These are phyloP conservation scores for Lophium mytilinum DNA, from an alignment of 495 filamentous ascomycete genomes.

Conservation along the genomic window DNA sequence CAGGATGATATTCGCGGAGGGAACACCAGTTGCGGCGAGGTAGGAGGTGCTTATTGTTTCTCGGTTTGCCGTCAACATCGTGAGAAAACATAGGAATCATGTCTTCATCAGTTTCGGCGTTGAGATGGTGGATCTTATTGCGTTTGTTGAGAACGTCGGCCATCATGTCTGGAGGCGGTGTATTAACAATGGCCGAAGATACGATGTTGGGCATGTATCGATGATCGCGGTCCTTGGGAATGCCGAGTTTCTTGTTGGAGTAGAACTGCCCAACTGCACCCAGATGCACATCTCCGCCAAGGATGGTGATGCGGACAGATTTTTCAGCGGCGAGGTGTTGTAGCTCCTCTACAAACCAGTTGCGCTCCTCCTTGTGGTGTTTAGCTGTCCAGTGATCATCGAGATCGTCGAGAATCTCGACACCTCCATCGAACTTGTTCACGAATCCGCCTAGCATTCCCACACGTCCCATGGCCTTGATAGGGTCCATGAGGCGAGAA, in stretches of 20 bases:
- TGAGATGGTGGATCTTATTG: constrained; percentile 86
- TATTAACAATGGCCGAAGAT: constrained; percentile 86
- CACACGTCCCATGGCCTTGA: constrained; percentile 78
- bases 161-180: constrained; percentile 80
- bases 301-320: constrained; percentile 81
- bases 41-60: constrained; percentile 87
- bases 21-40: constrained; percentile 91
- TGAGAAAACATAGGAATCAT: constrained; percentile 88
- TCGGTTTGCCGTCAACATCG: constrained; percentile 77
- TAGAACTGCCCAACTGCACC: constrained; percentile 92
- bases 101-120: constrained; percentile 79
- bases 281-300: constrained; percentile 88
- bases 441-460: constrained; percentile 74
- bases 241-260: constrained; percentile 68
- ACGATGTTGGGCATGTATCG: constrained; percentile 90
- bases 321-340: constrained; percentile 87
- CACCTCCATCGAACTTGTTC: constrained; percentile 84
- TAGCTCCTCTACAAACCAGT: constrained; percentile 77
- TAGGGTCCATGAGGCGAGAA: constrained; percentile 70
- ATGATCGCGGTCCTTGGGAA: constrained; percentile 78
- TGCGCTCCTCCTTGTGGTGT: constrained; percentile 81
- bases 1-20: constrained; percentile 73
- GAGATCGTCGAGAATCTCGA: constrained; percentile 87
- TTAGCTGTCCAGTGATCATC: constrained; percentile 97
- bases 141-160: constrained; percentile 88